A percentile compares a stretch with the other conserved stretches of the same genome.
phyloP scores from a whole-genome alignment of 225 moss, liverwort and hornwort genomes.

The Pleurozium schreberi region DNA sequence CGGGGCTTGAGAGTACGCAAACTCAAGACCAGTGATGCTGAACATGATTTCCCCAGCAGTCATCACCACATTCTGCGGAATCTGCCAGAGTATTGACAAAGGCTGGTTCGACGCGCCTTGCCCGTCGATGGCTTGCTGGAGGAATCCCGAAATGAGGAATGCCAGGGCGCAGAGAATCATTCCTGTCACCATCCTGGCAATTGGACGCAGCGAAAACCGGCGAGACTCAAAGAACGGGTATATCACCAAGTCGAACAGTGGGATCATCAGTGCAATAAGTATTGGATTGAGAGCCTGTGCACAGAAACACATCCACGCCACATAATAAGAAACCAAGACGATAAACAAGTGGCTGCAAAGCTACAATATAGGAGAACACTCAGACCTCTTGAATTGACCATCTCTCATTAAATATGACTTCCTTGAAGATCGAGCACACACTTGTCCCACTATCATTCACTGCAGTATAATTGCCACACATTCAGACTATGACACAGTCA shows the following conservation, averaged over 20 bases:
- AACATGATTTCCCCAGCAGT: conserved; percentile 95
- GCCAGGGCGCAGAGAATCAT: conserved; percentile 55
- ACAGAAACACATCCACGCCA: background rate
- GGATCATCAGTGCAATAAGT: conserved; percentile 73
- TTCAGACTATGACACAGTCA: background rate
- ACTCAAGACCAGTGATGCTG: conserved; percentile 91
- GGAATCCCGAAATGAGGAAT: conserved; percentile 63
- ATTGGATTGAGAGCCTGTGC: conserved; percentile 81
- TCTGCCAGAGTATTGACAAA: conserved; percentile 80
- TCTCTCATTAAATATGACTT: no score
- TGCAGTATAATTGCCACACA: background rate
- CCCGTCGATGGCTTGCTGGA: conserved; percentile 57
- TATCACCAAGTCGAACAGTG: conserved; percentile 67
- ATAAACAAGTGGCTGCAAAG: background rate
- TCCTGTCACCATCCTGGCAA: conserved; percentile 76
- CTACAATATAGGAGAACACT: background rate
- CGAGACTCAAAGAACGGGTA: conserved; percentile 76
- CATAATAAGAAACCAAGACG: background rate
- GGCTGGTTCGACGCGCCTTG: conserved; percentile 6
- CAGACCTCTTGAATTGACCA: background rate
- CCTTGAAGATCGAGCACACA: background rate
- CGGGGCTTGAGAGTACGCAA: conserved; percentile 92
- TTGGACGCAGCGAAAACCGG: conserved; percentile 44
- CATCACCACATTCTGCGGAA: conserved; percentile 60
- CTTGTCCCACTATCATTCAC: background rate